A percentile compares a stretch with the other conserved stretches of the same genome.
These are phyloP conservation scores for Pleoardoris graminearum DNA, from an alignment of 2,329 filamentous ascomycete species.

Conservation along the genomic window DNA sequence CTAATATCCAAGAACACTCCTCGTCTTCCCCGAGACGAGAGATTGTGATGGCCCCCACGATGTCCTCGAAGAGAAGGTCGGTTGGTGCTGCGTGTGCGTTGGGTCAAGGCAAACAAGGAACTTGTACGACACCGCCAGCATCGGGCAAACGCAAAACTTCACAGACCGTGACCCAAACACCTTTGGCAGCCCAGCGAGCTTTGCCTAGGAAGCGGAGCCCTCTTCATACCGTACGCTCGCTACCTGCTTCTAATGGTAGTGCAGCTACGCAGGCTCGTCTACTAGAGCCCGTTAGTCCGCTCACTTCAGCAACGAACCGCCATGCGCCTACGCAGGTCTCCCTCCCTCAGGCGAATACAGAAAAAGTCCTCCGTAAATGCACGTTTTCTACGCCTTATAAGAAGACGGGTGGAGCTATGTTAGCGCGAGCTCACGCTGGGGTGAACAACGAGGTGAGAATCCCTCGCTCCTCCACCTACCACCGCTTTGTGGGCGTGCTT, in stretches of 20 bases:
- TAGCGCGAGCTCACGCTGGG: slow-evolving; percentile 23
- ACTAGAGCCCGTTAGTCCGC: slow-evolving; percentile 20
- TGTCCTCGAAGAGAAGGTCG: slow-evolving; percentile 20
- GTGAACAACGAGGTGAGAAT: slow-evolving; percentile 40
- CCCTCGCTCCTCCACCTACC: slow-evolving; percentile 35
- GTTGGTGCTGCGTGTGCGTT: slow-evolving; percentile 16
- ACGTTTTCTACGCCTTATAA: slow-evolving; percentile 26
- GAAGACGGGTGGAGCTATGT: slow-evolving; percentile 24
- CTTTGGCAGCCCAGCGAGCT: slow-evolving; percentile 23
- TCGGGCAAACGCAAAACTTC: slow-evolving; percentile 24
- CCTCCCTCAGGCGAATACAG: slow-evolving; percentile 19
- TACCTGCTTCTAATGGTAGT: slow-evolving; percentile 1
- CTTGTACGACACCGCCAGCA: slow-evolving; percentile 18
- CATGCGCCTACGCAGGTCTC: slow-evolving; percentile 4
- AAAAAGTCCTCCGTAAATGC: slow-evolving; percentile 24
- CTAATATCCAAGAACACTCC: slow-evolving; percentile 25
- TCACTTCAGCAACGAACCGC: slow-evolving; percentile 14
- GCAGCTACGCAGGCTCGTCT: slow-evolving; percentile 18
- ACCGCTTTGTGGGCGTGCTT: slow-evolving; percentile 22
- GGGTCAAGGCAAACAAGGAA: slow-evolving; percentile 21
- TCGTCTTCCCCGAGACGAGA: slow-evolving; percentile 19
- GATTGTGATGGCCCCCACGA: slow-evolving; percentile 20
- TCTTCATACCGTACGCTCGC: background rate
- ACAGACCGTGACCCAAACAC: slow-evolving; percentile 22
- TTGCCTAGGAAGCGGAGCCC: slow-evolving; percentile 12